A percentile compares a stretch with the other conserved stretches of the same genome.
These are phyloP conservation scores for Kodamaea fukazawae DNA, from an alignment of 805 yeast genomes.

Conservation along the genomic window DNA sequence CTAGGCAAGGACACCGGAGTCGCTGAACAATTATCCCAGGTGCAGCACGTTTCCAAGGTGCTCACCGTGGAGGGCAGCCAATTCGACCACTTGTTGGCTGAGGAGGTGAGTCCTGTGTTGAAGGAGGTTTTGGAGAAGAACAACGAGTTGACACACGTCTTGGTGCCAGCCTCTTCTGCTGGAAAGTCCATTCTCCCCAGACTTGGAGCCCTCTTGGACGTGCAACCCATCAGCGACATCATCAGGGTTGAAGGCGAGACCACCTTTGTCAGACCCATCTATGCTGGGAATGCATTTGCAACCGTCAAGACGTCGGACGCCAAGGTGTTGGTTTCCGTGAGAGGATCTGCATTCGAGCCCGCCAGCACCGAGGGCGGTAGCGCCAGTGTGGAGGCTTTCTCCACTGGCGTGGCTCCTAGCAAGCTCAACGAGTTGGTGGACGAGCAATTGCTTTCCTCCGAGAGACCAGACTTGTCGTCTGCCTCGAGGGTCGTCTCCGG, in stretches of 20 bases:
- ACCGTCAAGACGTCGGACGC: constrained; percentile 73
- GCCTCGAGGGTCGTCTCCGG: constrained; percentile 85
- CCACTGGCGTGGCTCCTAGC: constrained; percentile 31
- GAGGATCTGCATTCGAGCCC: constrained; percentile 77
- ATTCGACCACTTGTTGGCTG: constrained; percentile 75
- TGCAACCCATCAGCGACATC: constrained; percentile 86
- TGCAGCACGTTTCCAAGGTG: constrained; percentile 54
- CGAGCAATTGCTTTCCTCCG: constrained; percentile 71
- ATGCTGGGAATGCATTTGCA: constrained; percentile 90
- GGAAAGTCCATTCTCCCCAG: constrained; percentile 89
- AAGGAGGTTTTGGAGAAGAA: constrained; percentile 43
- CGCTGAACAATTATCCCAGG: constrained; percentile 49
- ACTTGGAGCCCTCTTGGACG: constrained; percentile 77
- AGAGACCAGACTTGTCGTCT: constrained; percentile 87
- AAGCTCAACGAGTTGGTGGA: constrained; percentile 59
- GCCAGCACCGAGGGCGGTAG: constrained; percentile 33
- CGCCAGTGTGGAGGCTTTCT: constrained; percentile 46
- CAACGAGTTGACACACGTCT: constrained; percentile 61
- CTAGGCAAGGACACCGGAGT: constrained; percentile 61
- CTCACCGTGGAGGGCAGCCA: constrained; percentile 55
- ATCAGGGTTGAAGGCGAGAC: constrained; percentile 60
- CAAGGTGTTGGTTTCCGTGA: constrained; percentile 67
- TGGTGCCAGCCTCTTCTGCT: constrained; percentile 79
- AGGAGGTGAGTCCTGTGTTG: constrained; percentile 69
- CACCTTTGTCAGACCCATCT: constrained; percentile 89